Evolutionary conservation across 2,329 filamentous ascomycete genomes (phyloP), one percentile per base, ranked within the genome.

Genomic region (Neocucurbitaria cava): DNA sequence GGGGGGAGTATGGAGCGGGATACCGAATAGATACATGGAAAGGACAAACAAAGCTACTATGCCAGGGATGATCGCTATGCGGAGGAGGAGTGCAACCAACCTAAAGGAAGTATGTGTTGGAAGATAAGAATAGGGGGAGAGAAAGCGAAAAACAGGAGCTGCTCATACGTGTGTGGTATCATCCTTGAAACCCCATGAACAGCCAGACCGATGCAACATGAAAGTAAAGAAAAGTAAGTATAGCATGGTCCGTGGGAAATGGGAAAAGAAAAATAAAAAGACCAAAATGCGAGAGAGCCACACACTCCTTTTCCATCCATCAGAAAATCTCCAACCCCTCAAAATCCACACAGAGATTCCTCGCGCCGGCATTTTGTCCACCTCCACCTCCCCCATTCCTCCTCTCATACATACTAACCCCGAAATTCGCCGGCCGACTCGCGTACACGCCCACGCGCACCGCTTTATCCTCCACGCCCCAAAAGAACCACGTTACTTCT

Each of bases 401-500:
- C n/a, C 65, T 43, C 33, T 76, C 73, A 54, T 69, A 76, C 47
- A 72, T 54, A 35, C 64, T 74, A 9, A 69, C 54, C 7, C 72
- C 72, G 55, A 84, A 74, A 63, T 79, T 82, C 40, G 81, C 80
- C 3, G 84, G 84, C 24, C 84, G 77, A 65, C 79, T 82, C 23
- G 83, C 84, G 75, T 86, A 86, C 35, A 85, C 83, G 2, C 84
- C 84, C 21, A 86, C 82, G 61, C 83, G 77, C 20, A 86, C 78
- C 23, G 77, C 81, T 66, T 86, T 86, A 59, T 85, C 82, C 58
- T 85, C 83, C 11, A 85, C 81, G 7, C 82, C 83, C 71, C 81
- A 85, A 66, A 86, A 86, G 69, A 86, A 86, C 79, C 82, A 85
- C n/a, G 82, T 84, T 24, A 86, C 81, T 69, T 86, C 84, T 5